Evolutionary conservation across 371 early-diverging fungal genomes (phyloP).

Genomic region (Racocetra persica): DNA sequence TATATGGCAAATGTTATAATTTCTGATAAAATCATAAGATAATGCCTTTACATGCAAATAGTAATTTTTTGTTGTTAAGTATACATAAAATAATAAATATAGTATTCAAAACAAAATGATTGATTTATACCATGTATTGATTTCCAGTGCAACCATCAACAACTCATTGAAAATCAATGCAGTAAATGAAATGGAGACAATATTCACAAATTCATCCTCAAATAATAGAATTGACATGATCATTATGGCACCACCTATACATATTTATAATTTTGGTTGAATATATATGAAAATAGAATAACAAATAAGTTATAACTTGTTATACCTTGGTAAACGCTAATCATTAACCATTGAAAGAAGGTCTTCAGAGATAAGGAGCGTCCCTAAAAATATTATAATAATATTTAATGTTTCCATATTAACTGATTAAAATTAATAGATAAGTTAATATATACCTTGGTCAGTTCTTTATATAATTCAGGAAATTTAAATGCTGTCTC

Average conservation of each 20-base stretch:
- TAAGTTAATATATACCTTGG: constrained; percentile 60
- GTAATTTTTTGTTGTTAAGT: neutral
- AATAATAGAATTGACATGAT: constrained; percentile 92
- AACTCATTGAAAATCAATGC: constrained; percentile 97
- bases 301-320: neutral
- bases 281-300: neutral
- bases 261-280: neutral
- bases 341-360: constrained; percentile 95
- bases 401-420: neutral
- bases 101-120: neutral
- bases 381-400: constrained; percentile 59
- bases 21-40: constrained; percentile 86
- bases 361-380: constrained; percentile 90
- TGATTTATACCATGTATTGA: constrained; percentile 79
- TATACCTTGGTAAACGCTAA: constrained; percentile 95
- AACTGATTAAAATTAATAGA: neutral
- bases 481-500: constrained; percentile 95
- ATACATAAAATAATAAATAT: neutral
- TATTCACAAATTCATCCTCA: constrained; percentile 95
- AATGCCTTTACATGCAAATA: constrained; percentile 62
- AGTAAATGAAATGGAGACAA: constrained; percentile 97
- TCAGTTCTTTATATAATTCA: constrained; percentile 97
- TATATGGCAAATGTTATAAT: constrained; percentile 84
- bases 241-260: constrained; percentile 91
- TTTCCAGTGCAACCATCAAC: constrained; percentile 97